phyloP scores from a whole-genome alignment of 768 basidiomycete species.

The Sutorius australiensis region DNA sequence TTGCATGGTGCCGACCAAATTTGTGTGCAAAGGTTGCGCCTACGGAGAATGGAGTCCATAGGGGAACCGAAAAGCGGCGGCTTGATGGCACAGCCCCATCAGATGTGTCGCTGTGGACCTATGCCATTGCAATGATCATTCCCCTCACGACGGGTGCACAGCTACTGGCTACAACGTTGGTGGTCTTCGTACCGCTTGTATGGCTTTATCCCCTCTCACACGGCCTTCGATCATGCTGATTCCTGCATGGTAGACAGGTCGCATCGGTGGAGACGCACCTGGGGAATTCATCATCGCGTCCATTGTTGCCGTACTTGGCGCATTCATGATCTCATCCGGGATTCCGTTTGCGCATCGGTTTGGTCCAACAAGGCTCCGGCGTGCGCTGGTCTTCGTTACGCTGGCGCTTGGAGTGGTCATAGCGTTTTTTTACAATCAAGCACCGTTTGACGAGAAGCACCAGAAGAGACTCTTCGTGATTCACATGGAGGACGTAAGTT shows the following conservation, averaged over 20 bases:
- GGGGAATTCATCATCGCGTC: slow-evolving; percentile 86
- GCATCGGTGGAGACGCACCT: slow-evolving; percentile 78
- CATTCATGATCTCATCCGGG: slow-evolving; percentile 55
- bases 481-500: slow-evolving; percentile 78
- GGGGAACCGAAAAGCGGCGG: neutral
- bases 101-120: slow-evolving; percentile 54
- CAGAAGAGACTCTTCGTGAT: slow-evolving; percentile 84
- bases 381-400: slow-evolving; percentile 42
- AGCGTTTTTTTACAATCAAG: slow-evolving; percentile 54
- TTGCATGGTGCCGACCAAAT: slow-evolving; percentile 26
- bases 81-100: slow-evolving; percentile 16
- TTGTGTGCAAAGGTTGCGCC: neutral
- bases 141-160: slow-evolving; percentile 58
- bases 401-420: slow-evolving; percentile 48
- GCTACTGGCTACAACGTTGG: slow-evolving; percentile 57
- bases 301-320: slow-evolving; percentile 56
- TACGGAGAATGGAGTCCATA: slow-evolving; percentile 3
- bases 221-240: slow-evolving; percentile 3
- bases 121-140: slow-evolving; percentile 55
- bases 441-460: slow-evolving; percentile 79
- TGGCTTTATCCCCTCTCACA: slow-evolving; percentile 15
- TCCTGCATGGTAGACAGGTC: slow-evolving; percentile 58
- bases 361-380: slow-evolving; percentile 38
- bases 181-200: slow-evolving; percentile 89
- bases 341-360: slow-evolving; percentile 77